Conservation (phyloP, 495 filamentous ascomycete genomes). For the Ascobolus immersus region DNA sequence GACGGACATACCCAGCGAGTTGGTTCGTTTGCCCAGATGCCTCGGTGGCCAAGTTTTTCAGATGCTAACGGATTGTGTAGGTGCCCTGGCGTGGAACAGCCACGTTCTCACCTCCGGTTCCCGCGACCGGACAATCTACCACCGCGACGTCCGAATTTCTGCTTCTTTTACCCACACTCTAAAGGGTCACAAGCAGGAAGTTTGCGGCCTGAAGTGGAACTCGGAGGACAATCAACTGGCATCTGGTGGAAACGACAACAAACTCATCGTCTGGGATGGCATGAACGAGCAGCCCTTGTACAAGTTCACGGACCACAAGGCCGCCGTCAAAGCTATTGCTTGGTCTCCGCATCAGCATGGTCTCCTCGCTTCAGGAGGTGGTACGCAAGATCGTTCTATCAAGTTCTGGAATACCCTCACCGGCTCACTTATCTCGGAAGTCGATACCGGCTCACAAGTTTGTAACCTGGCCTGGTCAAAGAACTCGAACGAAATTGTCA, state of each 20-base stretch:
- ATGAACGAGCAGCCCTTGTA: slow-evolving; percentile 61
- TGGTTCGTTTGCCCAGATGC: slow-evolving; percentile 18
- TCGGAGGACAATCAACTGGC: slow-evolving; percentile 80
- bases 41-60: too few relatives aligned
- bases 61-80: too few relatives aligned
- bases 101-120: slow-evolving; percentile 93
- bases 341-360: slow-evolving; percentile 93
- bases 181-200: slow-evolving; percentile 91
- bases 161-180: slow-evolving; percentile 69
- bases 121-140: slow-evolving; percentile 73
- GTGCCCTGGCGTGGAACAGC: slow-evolving; percentile 85
- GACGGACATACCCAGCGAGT: slow-evolving; percentile 81
- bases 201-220: slow-evolving; percentile 96
- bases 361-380: slow-evolving; percentile 81
- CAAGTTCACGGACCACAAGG: slow-evolving; percentile 78
- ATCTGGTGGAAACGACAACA: slow-evolving; percentile 96
- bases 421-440: slow-evolving; percentile 48
- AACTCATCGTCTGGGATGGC: slow-evolving; percentile 94
- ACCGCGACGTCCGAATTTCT: slow-evolving; percentile 83
- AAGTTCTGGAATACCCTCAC: slow-evolving; percentile 91
- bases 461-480: slow-evolving; percentile 91
- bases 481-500: slow-evolving; percentile 89
- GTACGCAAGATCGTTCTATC: slow-evolving; percentile 82
- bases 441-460: slow-evolving; percentile 89
- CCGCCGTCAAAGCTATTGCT: slow-evolving; percentile 93